These are phyloP conservation scores for Castanospermum australe DNA, from an alignment of 306 rosid species.

Conservation along the genomic window DNA sequence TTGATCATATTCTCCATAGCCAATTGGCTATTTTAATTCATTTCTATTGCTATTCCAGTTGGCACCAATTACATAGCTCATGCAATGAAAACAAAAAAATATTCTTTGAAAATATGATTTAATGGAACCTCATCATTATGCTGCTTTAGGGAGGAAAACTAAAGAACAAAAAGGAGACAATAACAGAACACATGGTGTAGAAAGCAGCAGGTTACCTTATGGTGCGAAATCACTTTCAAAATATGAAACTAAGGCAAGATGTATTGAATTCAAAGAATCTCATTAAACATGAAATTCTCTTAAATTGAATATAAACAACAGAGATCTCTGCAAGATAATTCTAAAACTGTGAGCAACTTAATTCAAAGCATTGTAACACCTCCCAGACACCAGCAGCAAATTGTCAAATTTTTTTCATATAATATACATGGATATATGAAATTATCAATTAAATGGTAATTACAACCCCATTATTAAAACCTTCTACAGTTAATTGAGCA, in stretches of 20 bases:
- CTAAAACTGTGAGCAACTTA: neutral
- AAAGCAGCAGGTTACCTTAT: neutral
- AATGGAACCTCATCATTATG: too few species aligned
- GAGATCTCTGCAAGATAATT: neutral
- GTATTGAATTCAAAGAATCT: neutral
- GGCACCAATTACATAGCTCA: neutral
- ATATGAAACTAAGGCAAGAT: neutral
- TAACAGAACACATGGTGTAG: neutral
- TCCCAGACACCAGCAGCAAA: neutral
- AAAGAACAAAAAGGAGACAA: neutral
- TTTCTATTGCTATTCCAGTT: neutral
- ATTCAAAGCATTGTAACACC: neutral
- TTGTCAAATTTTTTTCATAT: neutral
- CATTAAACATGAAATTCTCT: neutral
- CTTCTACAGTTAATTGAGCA: neutral
- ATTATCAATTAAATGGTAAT: neutral
- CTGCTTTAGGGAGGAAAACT: too few species aligned
- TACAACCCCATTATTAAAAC: neutral
- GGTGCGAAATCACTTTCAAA: neutral
- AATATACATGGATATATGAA: too few species aligned
- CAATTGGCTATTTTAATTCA: too few species aligned
- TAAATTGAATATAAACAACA: neutral
- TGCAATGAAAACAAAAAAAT: neutral
- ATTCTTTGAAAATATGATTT: neutral
- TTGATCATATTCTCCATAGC: neutral